These are phyloP conservation scores for Ceriops zippeliana DNA, from an alignment of 345 rosid species.

Conservation along the genomic window DNA sequence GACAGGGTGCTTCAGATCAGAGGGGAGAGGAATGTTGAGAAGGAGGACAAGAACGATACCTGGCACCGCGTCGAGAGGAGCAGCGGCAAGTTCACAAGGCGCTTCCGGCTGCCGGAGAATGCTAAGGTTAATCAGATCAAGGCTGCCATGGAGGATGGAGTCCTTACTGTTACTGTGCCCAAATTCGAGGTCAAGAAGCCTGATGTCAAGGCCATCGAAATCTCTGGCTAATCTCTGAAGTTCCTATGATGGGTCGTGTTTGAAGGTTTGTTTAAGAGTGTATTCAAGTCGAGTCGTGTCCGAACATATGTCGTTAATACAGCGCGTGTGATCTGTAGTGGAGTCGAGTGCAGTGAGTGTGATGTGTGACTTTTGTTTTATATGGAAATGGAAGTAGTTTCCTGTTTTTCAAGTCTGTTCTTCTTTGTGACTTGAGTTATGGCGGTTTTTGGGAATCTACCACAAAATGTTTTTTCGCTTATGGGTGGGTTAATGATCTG, in stretches of 20 bases:
- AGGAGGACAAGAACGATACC: conserved; percentile 13
- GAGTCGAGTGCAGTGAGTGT: too few relatives aligned
- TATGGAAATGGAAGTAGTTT: too few relatives aligned
- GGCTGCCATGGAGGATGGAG: conserved; percentile 17
- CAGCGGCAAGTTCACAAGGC: conserved; percentile 16
- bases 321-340: too few relatives aligned
- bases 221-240: background rate
- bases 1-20: conserved; percentile 19
- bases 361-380: too few relatives aligned
- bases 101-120: conserved; percentile 17
- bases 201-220: conserved; percentile 16
- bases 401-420: too few relatives aligned
- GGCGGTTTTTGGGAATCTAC: too few relatives aligned
- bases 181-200: conserved; percentile 8
- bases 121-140: conserved; percentile 11
- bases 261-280: background rate
- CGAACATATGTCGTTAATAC: too few relatives aligned
- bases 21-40: conserved; percentile 16
- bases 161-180: conserved; percentile 15
- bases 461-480: too few relatives aligned
- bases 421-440: too few relatives aligned
- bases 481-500: too few relatives aligned
- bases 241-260: too few relatives aligned
- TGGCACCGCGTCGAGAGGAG: conserved; percentile 16
- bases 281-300: too few relatives aligned